Base-by-base conservation (phyloP, 2,329 filamentous ascomycete genomes). In the Colletotrichum echinochloae region DNA sequence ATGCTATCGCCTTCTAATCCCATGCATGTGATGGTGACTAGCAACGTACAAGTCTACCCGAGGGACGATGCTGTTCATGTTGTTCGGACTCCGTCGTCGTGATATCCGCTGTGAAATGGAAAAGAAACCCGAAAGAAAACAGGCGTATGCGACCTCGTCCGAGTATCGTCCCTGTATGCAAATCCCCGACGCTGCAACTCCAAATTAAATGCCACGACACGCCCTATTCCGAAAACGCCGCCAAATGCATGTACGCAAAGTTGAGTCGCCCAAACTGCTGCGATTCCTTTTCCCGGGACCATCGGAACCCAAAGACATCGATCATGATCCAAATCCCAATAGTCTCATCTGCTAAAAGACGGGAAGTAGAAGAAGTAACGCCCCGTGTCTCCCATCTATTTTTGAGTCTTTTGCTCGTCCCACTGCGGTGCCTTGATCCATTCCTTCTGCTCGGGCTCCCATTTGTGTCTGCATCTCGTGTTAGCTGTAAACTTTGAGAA, bases 371-470 rank as follows among this genome's bases (percentile, higher is more conserved):
- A 65, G 28, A 23, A 35, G 18, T 4, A 28, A 37, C 4, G 5
- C 28, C 3, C 5, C 57, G 20, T 30, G 23, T 39, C 37, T 62
- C 57, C 23, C 37, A 23, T 39, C 37, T 62, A 48, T 5, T 55
- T n/a, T 49, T 61, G 56, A 18, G 49, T 44, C 39, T 65, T 56
- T 39, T 65, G 61, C n/a, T 56, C 41, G 54, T 35, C 55, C 23
- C 54, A 37, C 20, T 60, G 11, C 23, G 65, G 55, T 18, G 77
- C 79, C 75, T 84, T 87, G 46, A 90, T 77, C 90, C 90, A 92
- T 74, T 89, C 84, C 75, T 88, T 89, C 54, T 82, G 78, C 30
- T 87, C 83, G 4, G 86, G 80, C 54, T 87, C 80, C 90, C 90
- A 92, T 41, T 78, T 80, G 77, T 92, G 90, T 28, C 90, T 91